phyloP scores from a whole-genome alignment of 2,329 filamentous ascomycete species.

The Botrytis deweyae region DNA sequence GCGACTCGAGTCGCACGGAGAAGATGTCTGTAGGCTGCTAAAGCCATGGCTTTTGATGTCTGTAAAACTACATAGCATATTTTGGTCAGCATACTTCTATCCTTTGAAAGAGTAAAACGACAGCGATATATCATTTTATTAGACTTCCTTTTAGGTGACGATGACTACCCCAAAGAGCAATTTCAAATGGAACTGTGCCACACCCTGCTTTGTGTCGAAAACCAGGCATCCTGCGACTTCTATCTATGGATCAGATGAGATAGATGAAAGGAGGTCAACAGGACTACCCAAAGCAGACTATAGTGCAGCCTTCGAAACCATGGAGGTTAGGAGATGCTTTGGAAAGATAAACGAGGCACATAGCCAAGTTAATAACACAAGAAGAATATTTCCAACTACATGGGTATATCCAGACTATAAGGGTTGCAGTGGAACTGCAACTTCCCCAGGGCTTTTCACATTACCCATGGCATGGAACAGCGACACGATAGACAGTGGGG shows the following conservation, averaged over 20 bases:
- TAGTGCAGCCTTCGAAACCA: background rate
- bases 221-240: background rate
- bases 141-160: no score
- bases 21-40: conserved; percentile 76
- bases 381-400: background rate
- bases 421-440: background rate
- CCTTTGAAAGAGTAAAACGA: background rate
- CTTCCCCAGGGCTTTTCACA: background rate
- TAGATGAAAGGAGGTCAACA: background rate
- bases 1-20: conserved; percentile 79
- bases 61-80: background rate
- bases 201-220: background rate
- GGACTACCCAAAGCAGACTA: background rate
- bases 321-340: background rate
- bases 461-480: background rate
- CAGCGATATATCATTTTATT: background rate
- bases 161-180: background rate
- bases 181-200: background rate
- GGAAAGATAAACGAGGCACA: background rate
- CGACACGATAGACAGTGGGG: background rate
- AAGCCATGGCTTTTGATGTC: conserved; percentile 52
- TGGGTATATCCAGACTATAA: background rate
- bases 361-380: background rate
- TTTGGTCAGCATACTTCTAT: conserved; percentile 3
- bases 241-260: background rate